A percentile compares a stretch with the other conserved stretches of the same genome.
Conservation (phyloP, 495 filamentous ascomycete species). For the Aspergillus panamensis region DNA sequence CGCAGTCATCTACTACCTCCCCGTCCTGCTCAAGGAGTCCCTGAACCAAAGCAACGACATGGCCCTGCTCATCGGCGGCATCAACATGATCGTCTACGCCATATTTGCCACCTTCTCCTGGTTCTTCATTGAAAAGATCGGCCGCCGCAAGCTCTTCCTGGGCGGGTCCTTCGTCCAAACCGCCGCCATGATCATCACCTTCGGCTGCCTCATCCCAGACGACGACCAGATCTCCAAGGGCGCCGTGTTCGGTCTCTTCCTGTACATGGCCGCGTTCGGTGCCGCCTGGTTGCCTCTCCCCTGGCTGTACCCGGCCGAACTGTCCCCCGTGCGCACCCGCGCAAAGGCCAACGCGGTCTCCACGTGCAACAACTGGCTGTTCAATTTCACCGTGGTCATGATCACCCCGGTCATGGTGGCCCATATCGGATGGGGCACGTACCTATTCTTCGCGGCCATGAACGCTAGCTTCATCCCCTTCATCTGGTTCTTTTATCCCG, state of each 20-base stretch:
- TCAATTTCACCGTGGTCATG: conserved; percentile 81
- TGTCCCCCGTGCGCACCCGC: conserved; percentile 72
- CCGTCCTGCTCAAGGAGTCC: conserved; percentile 67
- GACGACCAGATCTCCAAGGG: conserved; percentile 55
- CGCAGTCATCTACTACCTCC: conserved; percentile 84
- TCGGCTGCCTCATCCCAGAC: conserved; percentile 64
- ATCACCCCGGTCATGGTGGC: conserved; percentile 71
- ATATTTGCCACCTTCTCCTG: conserved; percentile 76
- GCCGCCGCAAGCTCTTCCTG: conserved; percentile 72
- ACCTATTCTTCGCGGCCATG: conserved; percentile 71
- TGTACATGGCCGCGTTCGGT: conserved; percentile 74
- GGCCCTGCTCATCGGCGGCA: conserved; percentile 69
- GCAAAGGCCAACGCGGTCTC: conserved; percentile 72
- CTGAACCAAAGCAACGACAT: conserved; percentile 60
- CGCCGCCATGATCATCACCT: conserved; percentile 72
- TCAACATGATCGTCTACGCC: conserved; percentile 82
- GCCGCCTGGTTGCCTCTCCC: conserved; percentile 62
- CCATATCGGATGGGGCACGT: conserved; percentile 69
- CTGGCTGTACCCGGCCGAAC: conserved; percentile 64
- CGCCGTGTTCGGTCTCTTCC: conserved; percentile 73
- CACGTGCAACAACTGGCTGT: conserved; percentile 76
- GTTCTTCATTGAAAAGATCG: conserved; percentile 79
- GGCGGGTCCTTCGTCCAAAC: conserved; percentile 67
- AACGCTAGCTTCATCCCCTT: conserved; percentile 69
- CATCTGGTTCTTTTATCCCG: conserved; percentile 76